Conservation (phyloP, 2,329 filamentous ascomycete species). For the Ascochyta clinopodiicola region DNA sequence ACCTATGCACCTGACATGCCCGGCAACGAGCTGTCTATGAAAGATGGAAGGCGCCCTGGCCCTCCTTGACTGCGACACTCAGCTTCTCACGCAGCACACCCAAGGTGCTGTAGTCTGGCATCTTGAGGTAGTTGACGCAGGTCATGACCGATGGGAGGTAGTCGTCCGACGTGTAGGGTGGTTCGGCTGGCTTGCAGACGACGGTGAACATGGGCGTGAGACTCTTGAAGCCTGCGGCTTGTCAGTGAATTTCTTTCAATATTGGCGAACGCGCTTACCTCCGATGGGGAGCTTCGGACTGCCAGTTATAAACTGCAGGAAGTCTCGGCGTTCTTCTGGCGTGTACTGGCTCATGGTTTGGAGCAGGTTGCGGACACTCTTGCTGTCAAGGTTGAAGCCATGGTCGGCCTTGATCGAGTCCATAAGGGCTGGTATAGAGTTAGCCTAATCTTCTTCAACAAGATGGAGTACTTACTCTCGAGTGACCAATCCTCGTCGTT, state of each 20-base stretch:
- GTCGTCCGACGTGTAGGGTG: slow-evolving; percentile 91
- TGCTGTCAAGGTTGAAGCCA: slow-evolving; percentile 98
- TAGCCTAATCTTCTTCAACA: slow-evolving; percentile 24
- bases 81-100: slow-evolving; percentile 80
- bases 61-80: slow-evolving; percentile 86
- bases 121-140: slow-evolving; percentile 97
- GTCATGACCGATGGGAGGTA: slow-evolving; percentile 99
- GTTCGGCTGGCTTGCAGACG: slow-evolving; percentile 97
- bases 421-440: slow-evolving; percentile 73
- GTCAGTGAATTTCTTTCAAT: background rate
- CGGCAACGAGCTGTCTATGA: slow-evolving; percentile 62
- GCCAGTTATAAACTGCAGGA: slow-evolving; percentile 96
- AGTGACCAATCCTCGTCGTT: slow-evolving; percentile 97
- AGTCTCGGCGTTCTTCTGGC: slow-evolving; percentile 79
- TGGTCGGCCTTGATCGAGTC: slow-evolving; percentile 99
- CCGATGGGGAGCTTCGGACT: slow-evolving; percentile 98
- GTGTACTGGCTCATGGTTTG: slow-evolving; percentile 92
- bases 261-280: slow-evolving; percentile 64
- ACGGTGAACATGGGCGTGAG: slow-evolving; percentile 99
- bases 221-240: slow-evolving; percentile 81
- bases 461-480: slow-evolving; percentile 74
- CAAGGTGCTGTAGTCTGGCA: slow-evolving; percentile 88
- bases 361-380: slow-evolving; percentile 89
- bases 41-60: slow-evolving; percentile 96
- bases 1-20: slow-evolving; percentile 9